phyloP scores from a whole-genome alignment of 257 asterid genomes.

The Parsonsia alboflavescens region DNA sequence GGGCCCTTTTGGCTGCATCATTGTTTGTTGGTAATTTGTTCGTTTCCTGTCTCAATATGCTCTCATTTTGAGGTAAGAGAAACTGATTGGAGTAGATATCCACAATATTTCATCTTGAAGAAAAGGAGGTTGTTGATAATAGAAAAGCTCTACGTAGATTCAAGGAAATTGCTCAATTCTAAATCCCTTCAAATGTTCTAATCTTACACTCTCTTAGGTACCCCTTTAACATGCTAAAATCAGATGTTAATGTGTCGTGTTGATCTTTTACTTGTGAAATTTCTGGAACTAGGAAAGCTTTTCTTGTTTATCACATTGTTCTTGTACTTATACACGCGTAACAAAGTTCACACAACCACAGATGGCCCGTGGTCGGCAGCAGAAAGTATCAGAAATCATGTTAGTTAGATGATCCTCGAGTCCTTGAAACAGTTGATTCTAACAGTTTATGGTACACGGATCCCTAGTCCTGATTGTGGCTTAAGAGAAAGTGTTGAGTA shows the following conservation, averaged over 20 bases:
- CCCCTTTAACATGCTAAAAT: background rate
- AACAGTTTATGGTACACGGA: background rate
- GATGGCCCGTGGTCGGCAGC: background rate
- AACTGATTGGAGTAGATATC: background rate
- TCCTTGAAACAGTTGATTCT: background rate
- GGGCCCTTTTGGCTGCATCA: conserved; percentile 8
- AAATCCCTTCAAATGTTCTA: background rate
- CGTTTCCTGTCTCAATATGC: conserved; percentile 22
- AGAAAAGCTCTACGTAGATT: background rate
- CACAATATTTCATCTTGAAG: background rate
- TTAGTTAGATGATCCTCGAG: background rate
- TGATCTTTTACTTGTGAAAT: background rate
- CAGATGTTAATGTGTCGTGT: background rate
- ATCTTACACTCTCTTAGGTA: background rate
- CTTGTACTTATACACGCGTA: background rate
- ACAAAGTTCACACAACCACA: background rate
- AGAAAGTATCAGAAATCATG: background rate
- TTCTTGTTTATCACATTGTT: background rate
- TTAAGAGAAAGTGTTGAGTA: background rate
- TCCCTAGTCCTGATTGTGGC: background rate
- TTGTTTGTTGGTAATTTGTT: conserved; percentile 17
- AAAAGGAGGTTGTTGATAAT: background rate
- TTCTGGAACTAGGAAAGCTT: background rate
- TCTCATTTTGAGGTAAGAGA: conserved; percentile 20
- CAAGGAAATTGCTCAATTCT: background rate